phyloP scores from a whole-genome alignment of 2,329 filamentous ascomycete species.

The Monilinia fructicola region DNA sequence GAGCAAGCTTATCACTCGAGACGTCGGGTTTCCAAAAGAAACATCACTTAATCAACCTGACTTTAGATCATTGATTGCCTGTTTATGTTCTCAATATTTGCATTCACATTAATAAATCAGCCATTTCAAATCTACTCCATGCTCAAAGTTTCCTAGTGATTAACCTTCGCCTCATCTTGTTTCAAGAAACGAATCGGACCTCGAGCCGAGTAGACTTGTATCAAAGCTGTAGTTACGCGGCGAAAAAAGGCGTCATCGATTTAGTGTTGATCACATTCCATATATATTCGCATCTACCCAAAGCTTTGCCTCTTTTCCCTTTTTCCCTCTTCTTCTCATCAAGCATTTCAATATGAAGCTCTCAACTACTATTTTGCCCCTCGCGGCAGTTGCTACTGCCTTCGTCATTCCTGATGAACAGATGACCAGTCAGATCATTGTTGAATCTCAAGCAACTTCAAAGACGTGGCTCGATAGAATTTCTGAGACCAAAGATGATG shows the following conservation, averaged over 20 bases:
- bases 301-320: conserved; percentile 12
- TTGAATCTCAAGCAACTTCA: conserved; percentile 41
- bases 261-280: conserved; percentile 13
- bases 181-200: neutral
- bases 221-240: conserved; percentile 3
- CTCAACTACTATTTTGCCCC: conserved; percentile 47
- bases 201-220: conserved; percentile 6
- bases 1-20: neutral
- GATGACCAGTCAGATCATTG: conserved; percentile 46
- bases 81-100: neutral
- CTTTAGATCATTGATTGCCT: neutral
- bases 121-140: neutral
- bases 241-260: conserved; percentile 18
- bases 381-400: conserved; percentile 51
- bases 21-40: neutral
- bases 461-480: conserved; percentile 39
- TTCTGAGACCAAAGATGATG: conserved; percentile 40
- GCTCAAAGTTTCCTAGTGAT: neutral
- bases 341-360: conserved; percentile 40
- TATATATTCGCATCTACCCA: conserved; percentile 1
- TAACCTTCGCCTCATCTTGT: neutral
- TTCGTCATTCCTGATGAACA: conserved; percentile 54
- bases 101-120: neutral
- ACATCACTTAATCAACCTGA: no score
- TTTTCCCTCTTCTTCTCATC: conserved; percentile 5